phyloP scores from a whole-genome alignment of 2,329 filamentous ascomycete genomes.

The Blumeria graminis region DNA sequence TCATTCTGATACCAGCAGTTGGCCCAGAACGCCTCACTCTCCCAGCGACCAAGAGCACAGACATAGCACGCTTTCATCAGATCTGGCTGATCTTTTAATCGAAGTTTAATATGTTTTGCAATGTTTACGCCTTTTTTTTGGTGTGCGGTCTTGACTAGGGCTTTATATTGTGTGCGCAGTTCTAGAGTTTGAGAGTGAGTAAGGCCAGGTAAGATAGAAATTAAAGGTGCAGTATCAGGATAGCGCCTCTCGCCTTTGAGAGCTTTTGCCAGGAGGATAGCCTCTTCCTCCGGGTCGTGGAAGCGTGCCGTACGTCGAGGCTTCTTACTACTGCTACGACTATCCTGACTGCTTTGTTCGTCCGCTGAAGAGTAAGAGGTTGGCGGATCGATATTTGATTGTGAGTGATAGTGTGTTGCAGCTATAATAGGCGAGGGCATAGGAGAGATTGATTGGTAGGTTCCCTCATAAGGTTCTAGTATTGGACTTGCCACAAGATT shows the following conservation, averaged over 20 bases:
- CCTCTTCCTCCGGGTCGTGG: slow-evolving; percentile 64
- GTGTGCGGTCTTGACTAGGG: slow-evolving; percentile 53
- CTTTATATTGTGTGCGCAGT: slow-evolving; percentile 75
- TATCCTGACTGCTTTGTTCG: slow-evolving; percentile 19
- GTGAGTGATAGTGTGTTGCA: slow-evolving; percentile 22
- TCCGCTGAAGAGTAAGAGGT: slow-evolving; percentile 28
- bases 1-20: slow-evolving; percentile 94
- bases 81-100: slow-evolving; percentile 47
- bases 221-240: slow-evolving; percentile 45
- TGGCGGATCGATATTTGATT: slow-evolving; percentile 22
- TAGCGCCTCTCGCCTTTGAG: slow-evolving; percentile 31
- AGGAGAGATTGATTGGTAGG: slow-evolving; percentile 80
- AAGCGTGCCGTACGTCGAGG: slow-evolving; percentile 40
- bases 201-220: slow-evolving; percentile 63
- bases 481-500: slow-evolving; percentile 57
- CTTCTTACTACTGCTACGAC: slow-evolving; percentile 17
- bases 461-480: slow-evolving; percentile 77
- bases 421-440: slow-evolving; percentile 65
- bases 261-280: slow-evolving; percentile 49
- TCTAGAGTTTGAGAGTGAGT: slow-evolving; percentile 74
- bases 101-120: slow-evolving; percentile 59
- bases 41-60: slow-evolving; percentile 71
- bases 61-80: slow-evolving; percentile 85
- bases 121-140: slow-evolving; percentile 60
- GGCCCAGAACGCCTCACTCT: slow-evolving; percentile 90